These are phyloP conservation scores for Neurospora sp. DNA, from an alignment of 2,329 filamentous ascomycete species.

Conservation along the genomic window DNA sequence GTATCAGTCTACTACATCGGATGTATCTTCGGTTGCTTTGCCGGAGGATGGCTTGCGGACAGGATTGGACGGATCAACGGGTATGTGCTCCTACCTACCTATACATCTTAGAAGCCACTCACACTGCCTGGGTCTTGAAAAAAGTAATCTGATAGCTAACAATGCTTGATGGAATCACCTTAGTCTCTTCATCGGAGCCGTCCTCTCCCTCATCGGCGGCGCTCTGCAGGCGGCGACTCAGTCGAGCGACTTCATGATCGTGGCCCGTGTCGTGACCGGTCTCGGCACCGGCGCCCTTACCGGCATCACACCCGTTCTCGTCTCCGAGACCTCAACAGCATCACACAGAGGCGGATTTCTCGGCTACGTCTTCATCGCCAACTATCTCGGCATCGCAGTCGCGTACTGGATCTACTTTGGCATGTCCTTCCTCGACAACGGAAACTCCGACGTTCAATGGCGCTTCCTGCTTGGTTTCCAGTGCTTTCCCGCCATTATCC, in stretches of 20 bases:
- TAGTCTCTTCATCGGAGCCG: slow-evolving; percentile 34
- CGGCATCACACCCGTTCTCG: slow-evolving; percentile 37
- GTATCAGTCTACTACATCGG: slow-evolving; percentile 44
- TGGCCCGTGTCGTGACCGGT: slow-evolving; percentile 39
- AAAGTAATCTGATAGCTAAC: background rate
- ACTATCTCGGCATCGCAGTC: slow-evolving; percentile 38
- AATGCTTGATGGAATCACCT: background rate
- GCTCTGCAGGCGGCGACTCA: slow-evolving; percentile 35
- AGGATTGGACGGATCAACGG: slow-evolving; percentile 39
- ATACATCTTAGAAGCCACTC: background rate
- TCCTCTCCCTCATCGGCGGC: slow-evolving; percentile 38
- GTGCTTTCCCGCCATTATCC: slow-evolving; percentile 30
- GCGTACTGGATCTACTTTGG: slow-evolving; percentile 32
- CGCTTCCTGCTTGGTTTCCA: slow-evolving; percentile 30
- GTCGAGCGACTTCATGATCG: slow-evolving; percentile 36
- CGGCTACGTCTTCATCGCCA: slow-evolving; percentile 41
- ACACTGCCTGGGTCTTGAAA: background rate
- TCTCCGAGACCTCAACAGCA: slow-evolving; percentile 37
- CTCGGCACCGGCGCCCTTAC: slow-evolving; percentile 42
- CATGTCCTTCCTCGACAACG: slow-evolving; percentile 19
- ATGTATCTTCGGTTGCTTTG: slow-evolving; percentile 38
- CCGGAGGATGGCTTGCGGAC: slow-evolving; percentile 40
- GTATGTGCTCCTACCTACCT: background rate
- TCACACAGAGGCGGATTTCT: slow-evolving; percentile 35
- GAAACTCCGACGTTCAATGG: slow-evolving; percentile 25